Conservation (phyloP, 768 basidiomycete species). For the Solioccasus polychromus region DNA sequence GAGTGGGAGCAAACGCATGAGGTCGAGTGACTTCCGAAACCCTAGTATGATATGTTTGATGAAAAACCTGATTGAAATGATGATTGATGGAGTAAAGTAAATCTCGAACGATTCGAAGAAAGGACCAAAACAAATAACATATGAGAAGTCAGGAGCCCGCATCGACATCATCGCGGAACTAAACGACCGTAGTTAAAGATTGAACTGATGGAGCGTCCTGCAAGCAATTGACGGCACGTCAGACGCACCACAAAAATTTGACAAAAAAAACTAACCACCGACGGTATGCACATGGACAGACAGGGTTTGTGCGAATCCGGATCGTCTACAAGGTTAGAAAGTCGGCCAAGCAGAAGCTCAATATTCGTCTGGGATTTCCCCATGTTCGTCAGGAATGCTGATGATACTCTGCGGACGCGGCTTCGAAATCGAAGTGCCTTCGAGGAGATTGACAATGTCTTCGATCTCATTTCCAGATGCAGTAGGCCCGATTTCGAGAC, state of each 20-base stretch:
- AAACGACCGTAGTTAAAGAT: conserved; percentile 34
- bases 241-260: neutral
- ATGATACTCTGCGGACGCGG: conserved; percentile 41
- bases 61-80: too few species aligned
- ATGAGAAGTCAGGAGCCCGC: conserved; percentile 14
- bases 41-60: conserved; percentile 2
- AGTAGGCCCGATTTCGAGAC: neutral
- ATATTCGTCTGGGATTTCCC: conserved; percentile 55
- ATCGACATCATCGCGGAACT: conserved; percentile 26
- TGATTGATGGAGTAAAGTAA: conserved; percentile 3
- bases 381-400: conserved; percentile 53
- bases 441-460: conserved; percentile 65
- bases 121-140: conserved; percentile 21
- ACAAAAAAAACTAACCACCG: conserved; percentile 14
- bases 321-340: conserved; percentile 22
- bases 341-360: conserved; percentile 24
- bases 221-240: neutral
- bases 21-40: conserved; percentile 7
- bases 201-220: conserved; percentile 15
- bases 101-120: conserved; percentile 10
- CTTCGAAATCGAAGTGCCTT: conserved; percentile 38
- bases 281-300: conserved; percentile 24
- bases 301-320: conserved; percentile 17
- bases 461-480: conserved; percentile 47
- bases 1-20: conserved; percentile 7